Conservation (phyloP, 2,329 filamentous ascomycete species). For the Sclerotinia spermophila region DNA sequence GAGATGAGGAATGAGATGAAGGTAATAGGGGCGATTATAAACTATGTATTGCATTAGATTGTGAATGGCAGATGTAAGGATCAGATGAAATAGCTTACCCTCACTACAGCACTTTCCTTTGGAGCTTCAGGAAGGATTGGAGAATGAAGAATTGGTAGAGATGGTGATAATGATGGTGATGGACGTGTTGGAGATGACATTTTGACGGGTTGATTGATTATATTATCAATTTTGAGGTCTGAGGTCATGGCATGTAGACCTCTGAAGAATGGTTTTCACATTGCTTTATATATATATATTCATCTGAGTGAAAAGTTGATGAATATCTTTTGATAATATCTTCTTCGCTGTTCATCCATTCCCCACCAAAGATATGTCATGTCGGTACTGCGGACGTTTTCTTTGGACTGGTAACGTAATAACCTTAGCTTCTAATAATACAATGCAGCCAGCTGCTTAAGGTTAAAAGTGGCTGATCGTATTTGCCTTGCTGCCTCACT, state of each 20-base stretch:
- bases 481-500: too few species aligned
- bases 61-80: not conserved
- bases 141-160: slow-evolving; percentile 1
- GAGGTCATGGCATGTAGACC: too few species aligned
- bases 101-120: slow-evolving; percentile 29
- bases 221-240: not conserved
- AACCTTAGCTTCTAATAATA: not conserved
- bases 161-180: slow-evolving; percentile 16
- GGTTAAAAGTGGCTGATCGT: not conserved
- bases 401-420: not conserved
- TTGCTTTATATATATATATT: not conserved
- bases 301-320: not conserved
- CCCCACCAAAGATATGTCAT: not conserved
- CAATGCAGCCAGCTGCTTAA: too few species aligned
- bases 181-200: slow-evolving; percentile 14
- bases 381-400: not conserved
- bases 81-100: slow-evolving; percentile 23
- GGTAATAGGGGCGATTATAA: slow-evolving; percentile 35
- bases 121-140: slow-evolving; percentile 26
- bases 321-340: not conserved
- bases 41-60: slow-evolving; percentile 22
- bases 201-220: not conserved
- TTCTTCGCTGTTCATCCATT: not conserved
- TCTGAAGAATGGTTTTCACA: not conserved
- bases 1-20: slow-evolving; percentile 38